These are phyloP conservation scores for Beauveria caledonica DNA, from an alignment of 2,329 filamentous ascomycete genomes.

Conservation along the genomic window DNA sequence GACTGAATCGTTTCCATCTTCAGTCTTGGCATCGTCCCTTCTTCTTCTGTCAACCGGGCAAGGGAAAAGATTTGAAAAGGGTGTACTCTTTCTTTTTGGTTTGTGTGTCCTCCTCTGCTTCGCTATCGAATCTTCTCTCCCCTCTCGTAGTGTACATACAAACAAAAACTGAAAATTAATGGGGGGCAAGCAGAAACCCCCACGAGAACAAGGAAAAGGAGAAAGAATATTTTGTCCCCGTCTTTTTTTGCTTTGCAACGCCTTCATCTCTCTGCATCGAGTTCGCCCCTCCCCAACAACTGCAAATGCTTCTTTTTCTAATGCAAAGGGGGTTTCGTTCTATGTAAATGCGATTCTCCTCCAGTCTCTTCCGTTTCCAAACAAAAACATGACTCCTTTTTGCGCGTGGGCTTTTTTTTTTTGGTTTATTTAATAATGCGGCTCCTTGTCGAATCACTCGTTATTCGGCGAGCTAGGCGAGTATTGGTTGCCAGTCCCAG, in stretches of 20 bases:
- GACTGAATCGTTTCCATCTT: no score
- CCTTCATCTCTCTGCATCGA: background rate
- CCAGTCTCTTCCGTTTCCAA: background rate
- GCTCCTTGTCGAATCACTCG: conserved; percentile 18
- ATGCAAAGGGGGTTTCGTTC: conserved; percentile 9
- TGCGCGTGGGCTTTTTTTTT: background rate
- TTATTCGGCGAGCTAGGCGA: conserved; percentile 32
- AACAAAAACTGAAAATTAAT: conserved; percentile 10
- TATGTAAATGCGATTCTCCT: conserved; percentile 5
- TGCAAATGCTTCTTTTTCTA: conserved; percentile 4
- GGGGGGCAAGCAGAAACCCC: background rate
- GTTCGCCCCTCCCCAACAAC: background rate
- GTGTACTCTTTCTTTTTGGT: background rate
- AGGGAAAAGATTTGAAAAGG: no score
- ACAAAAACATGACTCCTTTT: background rate
- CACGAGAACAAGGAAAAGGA: background rate
- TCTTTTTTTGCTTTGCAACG: conserved; percentile 6
- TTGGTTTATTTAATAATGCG: background rate
- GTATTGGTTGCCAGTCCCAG: conserved; percentile 30
- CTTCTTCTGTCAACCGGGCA: no score
- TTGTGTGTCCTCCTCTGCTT: background rate
- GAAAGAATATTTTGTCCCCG: conserved; percentile 2
- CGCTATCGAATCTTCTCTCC: background rate
- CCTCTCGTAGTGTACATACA: conserved; percentile 11
- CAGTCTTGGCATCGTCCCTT: no score